Conservation (phyloP, 169 alveolate genomes). For the Cryptosporidium muris region DNA sequence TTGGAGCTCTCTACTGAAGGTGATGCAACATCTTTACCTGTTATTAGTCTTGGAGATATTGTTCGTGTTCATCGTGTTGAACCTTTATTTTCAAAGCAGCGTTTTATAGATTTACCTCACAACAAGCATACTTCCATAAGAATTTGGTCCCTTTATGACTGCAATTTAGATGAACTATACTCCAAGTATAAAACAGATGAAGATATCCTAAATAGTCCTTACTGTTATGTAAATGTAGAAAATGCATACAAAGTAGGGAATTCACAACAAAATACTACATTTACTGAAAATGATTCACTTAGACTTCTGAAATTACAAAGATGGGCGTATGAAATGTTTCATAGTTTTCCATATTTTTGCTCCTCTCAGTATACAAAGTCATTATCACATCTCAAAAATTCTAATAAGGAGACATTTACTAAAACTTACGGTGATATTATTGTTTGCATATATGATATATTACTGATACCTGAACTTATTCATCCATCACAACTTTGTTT, state of each 20-base stretch:
- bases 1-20: constrained; percentile 58
- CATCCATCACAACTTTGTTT: background rate
- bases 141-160: constrained; percentile 45
- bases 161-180: constrained; percentile 26
- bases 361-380: constrained; percentile 58
- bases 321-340: constrained; percentile 66
- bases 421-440: constrained; percentile 51
- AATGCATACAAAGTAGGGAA: constrained; percentile 52
- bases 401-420: background rate
- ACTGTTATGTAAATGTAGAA: constrained; percentile 55
- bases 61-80: constrained; percentile 63
- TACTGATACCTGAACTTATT: constrained; percentile 24
- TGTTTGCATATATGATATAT: constrained; percentile 43
- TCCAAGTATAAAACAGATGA: constrained; percentile 21
- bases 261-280: constrained; percentile 48
- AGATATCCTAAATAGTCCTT: constrained; percentile 15
- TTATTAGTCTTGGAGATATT: constrained; percentile 60
- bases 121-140: constrained; percentile 53
- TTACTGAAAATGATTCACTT: constrained; percentile 52
- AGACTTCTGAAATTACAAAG: constrained; percentile 48
- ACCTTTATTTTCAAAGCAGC: constrained; percentile 50
- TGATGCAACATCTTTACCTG: constrained; percentile 54
- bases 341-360: constrained; percentile 56
- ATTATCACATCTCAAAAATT: constrained; percentile 14
- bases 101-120: constrained; percentile 51